phyloP scores from a whole-genome alignment of 192 early-diverging fungal genomes.

The Coemansia sp. region DNA sequence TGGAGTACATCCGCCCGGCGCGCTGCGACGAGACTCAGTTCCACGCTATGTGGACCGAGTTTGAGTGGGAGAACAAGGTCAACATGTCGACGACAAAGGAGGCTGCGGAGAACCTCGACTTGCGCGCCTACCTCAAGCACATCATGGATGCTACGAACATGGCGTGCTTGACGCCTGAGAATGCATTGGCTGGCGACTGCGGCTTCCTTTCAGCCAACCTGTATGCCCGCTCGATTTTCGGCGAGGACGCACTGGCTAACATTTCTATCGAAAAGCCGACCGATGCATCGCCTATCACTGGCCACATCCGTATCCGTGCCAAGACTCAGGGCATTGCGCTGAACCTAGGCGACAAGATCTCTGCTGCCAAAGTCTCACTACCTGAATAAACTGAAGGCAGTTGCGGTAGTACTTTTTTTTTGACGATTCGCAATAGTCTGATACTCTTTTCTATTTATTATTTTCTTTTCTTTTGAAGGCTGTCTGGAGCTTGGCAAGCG shows the following conservation, averaged over 20 bases:
- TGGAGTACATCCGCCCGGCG: slow-evolving; percentile 98
- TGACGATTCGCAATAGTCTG: not conserved
- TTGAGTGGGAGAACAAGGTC: slow-evolving; percentile 99
- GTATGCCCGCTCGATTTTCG: slow-evolving; percentile 95
- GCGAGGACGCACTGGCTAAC: slow-evolving; percentile 98
- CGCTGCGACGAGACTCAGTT: slow-evolving; percentile 91
- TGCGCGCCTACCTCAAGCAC: slow-evolving; percentile 86
- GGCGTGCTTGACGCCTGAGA: slow-evolving; percentile 95
- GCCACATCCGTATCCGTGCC: slow-evolving; percentile 95
- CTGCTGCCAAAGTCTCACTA: slow-evolving; percentile 48
- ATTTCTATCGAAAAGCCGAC: slow-evolving; percentile 87
- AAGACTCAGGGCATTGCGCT: slow-evolving; percentile 99
- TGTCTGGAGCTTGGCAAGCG: not conserved
- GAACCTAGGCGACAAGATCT: slow-evolving; percentile 84
- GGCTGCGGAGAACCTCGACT: slow-evolving; percentile 64
- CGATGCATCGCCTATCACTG: slow-evolving; percentile 75
- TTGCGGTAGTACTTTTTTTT: slow-evolving; percentile 2
- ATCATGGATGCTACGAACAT: slow-evolving; percentile 97
- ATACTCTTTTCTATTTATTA: not conserved
- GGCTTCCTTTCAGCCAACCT: slow-evolving; percentile 98
- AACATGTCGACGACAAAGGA: slow-evolving; percentile 92
- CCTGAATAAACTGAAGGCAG: not conserved
- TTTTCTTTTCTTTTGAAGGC: too few species aligned
- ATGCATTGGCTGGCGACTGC: slow-evolving; percentile 90
- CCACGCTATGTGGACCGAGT: slow-evolving; percentile 98